Evolutionary conservation across 495 filamentous ascomycete species (phyloP).

Genomic region (Cetradonia linearis): DNA sequence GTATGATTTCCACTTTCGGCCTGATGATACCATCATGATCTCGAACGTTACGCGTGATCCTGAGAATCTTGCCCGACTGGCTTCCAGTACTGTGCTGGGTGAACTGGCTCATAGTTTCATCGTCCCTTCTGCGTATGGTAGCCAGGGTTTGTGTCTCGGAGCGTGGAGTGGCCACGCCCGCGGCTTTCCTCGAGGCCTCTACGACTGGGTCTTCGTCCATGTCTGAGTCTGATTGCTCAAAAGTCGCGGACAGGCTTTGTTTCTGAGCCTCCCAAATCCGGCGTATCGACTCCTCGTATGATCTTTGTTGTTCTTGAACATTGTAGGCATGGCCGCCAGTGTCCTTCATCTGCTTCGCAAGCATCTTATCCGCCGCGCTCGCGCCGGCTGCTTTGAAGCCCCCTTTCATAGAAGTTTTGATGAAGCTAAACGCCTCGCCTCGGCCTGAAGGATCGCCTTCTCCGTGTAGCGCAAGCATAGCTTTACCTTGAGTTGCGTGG

Average conservation of each 20-base stretch:
- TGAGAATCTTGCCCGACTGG: conserved; percentile 59
- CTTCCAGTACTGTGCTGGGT: conserved; percentile 65
- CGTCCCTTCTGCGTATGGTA: conserved; percentile 44
- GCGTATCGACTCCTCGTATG: conserved; percentile 79
- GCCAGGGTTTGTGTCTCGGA: conserved; percentile 52
- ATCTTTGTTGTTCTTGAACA: conserved; percentile 77
- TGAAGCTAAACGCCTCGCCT: conserved; percentile 88
- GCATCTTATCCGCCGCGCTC: conserved; percentile 75
- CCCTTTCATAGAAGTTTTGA: conserved; percentile 97
- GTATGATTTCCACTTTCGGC: conserved; percentile 50
- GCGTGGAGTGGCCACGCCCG: conserved; percentile 47
- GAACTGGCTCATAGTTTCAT: conserved; percentile 80
- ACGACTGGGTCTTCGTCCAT: conserved; percentile 59
- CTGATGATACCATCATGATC: conserved; percentile 54
- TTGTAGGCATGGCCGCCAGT: conserved; percentile 95
- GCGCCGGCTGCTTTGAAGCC: conserved; percentile 87
- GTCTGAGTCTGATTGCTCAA: conserved; percentile 54
- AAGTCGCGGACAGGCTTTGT: conserved; percentile 55
- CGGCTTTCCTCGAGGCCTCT: conserved; percentile 32
- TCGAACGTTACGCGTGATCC: conserved; percentile 57
- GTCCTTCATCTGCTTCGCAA: conserved; percentile 72
- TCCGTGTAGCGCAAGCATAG: conserved; percentile 90
- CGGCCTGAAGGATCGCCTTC: conserved; percentile 92
- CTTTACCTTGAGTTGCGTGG: conserved; percentile 85
- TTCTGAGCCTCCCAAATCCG: conserved; percentile 86